Evolutionary conservation across 2,329 filamentous ascomycete species (phyloP), one percentile per base, ranked within the genome.

Genomic region (Xylaria arbuscula): DNA sequence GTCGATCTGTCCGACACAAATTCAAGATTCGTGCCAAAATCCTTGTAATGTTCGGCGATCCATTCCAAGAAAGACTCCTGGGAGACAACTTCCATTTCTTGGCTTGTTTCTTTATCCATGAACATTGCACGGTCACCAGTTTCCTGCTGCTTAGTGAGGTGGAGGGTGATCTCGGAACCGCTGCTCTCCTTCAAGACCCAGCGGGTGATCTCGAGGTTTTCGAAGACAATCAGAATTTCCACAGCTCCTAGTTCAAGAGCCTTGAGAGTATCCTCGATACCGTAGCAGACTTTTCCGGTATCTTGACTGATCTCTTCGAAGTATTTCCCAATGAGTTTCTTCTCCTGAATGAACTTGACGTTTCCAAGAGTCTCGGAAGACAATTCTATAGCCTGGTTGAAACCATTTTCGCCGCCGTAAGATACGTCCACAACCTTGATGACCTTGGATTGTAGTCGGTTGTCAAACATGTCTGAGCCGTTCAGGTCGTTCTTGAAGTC

Each of bases 401-500:
- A 99, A 55, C 96, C 96, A 86, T 98, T 98, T 85, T 99, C 97
- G 75, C 96, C 96, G 81, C 96, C 96, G 78, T 99, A 99, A 15
- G 95, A 98, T 53, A 99, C 97, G 81, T 99, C 96, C 42, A 99
- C 97, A 53, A 99, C 93, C 85, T 99, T 99, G 88, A 99, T 98
- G 78, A 99, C 96, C 87, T 99, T 99, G 80, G 89, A 85, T 76
- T 93, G 90, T 64, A 99, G 88, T 81, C 96, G 94, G 78, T 90
- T 88, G 81, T 99, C 96, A 81, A 99, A 99, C 87, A 99, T 87
- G 82, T 99, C 96, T 69, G 96, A 98, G 77, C 93, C 93, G 83
- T 98, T 98, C 62, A 99, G 87, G 79, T 99, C 96, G 83, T 97
- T 98, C 87, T 99, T 99, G 91, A 99, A 99, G 83, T 99, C 96